Base-by-base conservation (phyloP, 371 early-diverging fungal genomes). In the Cladochytrium tenue region DNA sequence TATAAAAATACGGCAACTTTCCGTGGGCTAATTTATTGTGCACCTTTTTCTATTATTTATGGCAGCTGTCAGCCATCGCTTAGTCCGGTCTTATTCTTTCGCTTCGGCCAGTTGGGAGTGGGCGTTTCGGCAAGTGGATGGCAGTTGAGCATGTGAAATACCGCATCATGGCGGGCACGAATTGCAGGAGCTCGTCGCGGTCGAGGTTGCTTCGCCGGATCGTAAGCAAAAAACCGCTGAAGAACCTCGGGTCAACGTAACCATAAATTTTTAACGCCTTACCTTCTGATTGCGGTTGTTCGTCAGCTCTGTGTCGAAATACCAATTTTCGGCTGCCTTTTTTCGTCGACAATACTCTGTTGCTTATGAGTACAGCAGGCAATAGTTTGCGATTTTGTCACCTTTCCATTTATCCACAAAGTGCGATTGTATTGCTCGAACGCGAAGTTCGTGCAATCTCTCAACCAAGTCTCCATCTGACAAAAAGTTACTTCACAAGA, bases 141-240 rank as follows among this genome's bases (percentile, higher is more conserved):
- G 51, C 64, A 68, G 5, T 72, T 67, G 30, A 81, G 74, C 76
- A 81, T 71, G 52, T 81, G 81, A 55, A 76, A 81, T 7, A 81
- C 78, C 0, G 78, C 76, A 51, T 75, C 76, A 51, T 77, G 75
- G 51, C 69, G 72, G 60, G 70, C 74, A 62, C 32, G 43, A 43
- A 43, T 43, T 43, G 43, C 43, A 15, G 64, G 56, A 4, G 51
- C 52, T 13, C 66, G 70, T 0, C 53, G 68, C 3, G 32, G 57
- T 23, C 58, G 68, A 25, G 59, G 55, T 4, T 30, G 57, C n/a
- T 56, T 27, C 32, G 63, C 28, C 2, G 66, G 32, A 26, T 74
- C 71, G 33, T 70, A 74, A 0, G 72, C 64, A 60, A 81, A 81
- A 71, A 80, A 77, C 43, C 66, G 56, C 77, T 76, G 59, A 34